A percentile compares a stretch with the other conserved stretches of the same genome.
Evolutionary conservation across 202 grass and related monocot species (phyloP).

Genomic region (Dendrocalamus latiflorus): DNA sequence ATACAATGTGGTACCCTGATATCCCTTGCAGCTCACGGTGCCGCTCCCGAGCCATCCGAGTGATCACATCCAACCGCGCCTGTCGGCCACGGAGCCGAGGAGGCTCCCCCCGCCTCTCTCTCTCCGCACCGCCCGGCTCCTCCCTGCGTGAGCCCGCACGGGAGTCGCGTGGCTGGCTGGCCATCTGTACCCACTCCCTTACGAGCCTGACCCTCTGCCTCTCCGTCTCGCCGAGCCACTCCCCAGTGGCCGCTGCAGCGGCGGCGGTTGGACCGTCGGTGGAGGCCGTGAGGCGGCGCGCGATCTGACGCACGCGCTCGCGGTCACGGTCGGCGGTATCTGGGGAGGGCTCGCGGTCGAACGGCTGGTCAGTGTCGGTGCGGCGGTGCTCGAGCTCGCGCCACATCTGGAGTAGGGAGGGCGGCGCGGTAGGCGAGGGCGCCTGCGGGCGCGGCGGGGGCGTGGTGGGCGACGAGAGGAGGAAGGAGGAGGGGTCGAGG

Average conservation of each 20-base stretch:
- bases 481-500: no score
- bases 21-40: conserved; percentile 78
- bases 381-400: conserved; percentile 75
- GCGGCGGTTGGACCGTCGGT: conserved; percentile 1
- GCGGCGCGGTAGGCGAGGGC: conserved; percentile 32
- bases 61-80: conserved; percentile 70
- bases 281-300: conserved; percentile 47
- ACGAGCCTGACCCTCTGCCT: conserved; percentile 86
- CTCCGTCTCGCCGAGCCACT: conserved; percentile 87
- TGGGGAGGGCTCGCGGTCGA: neutral
- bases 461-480: no score
- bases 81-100: conserved; percentile 64
- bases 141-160: conserved; percentile 36
- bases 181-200: conserved; percentile 97
- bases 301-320: conserved; percentile 30
- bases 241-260: conserved; percentile 30
- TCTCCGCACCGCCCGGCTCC: conserved; percentile 21
- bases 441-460: conserved; percentile 18
- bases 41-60: conserved; percentile 66
- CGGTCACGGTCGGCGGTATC: no score
- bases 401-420: conserved; percentile 98
- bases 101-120: conserved; percentile 54
- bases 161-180: conserved; percentile 63
- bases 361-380: conserved; percentile 27
- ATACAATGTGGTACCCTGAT: conserved; percentile 64